Evolutionary conservation across 495 filamentous ascomycete genomes (phyloP).

Genomic region (Tuber aestivum): DNA sequence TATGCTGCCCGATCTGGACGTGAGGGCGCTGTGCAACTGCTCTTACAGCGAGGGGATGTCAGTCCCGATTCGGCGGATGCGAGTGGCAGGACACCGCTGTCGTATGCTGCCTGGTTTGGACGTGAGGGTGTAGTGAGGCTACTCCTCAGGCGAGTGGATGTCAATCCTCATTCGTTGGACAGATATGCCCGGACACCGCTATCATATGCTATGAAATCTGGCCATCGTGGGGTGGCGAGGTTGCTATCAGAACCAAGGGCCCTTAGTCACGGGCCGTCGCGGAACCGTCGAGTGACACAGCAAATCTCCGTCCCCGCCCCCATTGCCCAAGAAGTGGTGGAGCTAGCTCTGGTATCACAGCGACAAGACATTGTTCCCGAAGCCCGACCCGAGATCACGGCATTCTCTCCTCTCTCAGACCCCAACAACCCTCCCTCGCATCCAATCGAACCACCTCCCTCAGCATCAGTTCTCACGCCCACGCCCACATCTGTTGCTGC

Average conservation of each 20-base stretch:
- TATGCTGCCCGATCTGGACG: slow-evolving; percentile 38
- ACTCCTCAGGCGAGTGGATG: neutral
- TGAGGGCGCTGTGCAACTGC: slow-evolving; percentile 29
- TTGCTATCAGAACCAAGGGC: neutral
- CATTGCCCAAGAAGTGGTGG: too few relatives aligned
- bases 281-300: too few relatives aligned
- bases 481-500: too few relatives aligned
- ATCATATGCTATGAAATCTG: neutral
- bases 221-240: neutral
- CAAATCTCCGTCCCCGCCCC: neutral
- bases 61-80: slow-evolving; percentile 23
- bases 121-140: slow-evolving; percentile 42
- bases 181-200: slow-evolving; percentile 35
- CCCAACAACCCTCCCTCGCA: neutral
- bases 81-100: slow-evolving; percentile 43
- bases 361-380: neutral
- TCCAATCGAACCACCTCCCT: neutral
- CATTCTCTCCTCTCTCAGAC: neutral
- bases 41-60: slow-evolving; percentile 30
- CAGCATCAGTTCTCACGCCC: neutral
- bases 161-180: slow-evolving; percentile 14
- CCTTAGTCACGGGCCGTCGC: neutral
- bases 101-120: slow-evolving; percentile 43
- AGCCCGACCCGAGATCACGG: neutral
- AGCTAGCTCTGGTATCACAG: neutral